A percentile compares a stretch with the other conserved stretches of the same genome.
These are phyloP conservation scores for Eutrema heterophyllum DNA, from an alignment of 345 rosid genomes.

Conservation along the genomic window DNA sequence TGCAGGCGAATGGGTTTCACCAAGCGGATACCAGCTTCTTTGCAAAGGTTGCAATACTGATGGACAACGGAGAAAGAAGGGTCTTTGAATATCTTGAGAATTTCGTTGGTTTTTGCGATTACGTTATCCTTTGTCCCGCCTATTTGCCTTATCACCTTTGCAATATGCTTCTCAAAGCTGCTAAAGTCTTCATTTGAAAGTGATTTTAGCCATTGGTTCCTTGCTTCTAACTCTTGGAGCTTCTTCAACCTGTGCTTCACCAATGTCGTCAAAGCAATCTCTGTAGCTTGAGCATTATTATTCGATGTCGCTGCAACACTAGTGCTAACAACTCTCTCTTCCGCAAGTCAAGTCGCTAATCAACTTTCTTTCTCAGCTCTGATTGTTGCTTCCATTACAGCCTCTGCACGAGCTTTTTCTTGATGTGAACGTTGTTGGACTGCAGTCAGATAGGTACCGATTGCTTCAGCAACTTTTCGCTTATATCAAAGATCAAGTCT, in stretches of 20 bases:
- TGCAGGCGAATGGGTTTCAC: slow-evolving; percentile 63
- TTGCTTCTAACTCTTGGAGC: slow-evolving; percentile 49
- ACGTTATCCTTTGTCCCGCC: slow-evolving; percentile 59
- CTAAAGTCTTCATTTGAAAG: slow-evolving; percentile 60
- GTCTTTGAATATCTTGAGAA: slow-evolving; percentile 55
- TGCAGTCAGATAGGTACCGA: slow-evolving; percentile 74
- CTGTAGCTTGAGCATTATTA: slow-evolving; percentile 42
- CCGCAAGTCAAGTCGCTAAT: no score
- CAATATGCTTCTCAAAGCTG: slow-evolving; percentile 52
- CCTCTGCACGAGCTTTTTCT: slow-evolving; percentile 55
- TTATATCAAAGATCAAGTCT: slow-evolving; percentile 75
- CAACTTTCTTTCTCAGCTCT: no score
- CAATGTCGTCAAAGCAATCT: no score
- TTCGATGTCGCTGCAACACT: slow-evolving; percentile 24
- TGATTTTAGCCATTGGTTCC: slow-evolving; percentile 38
- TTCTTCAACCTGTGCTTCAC: slow-evolving; percentile 49
- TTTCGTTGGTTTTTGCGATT: slow-evolving; percentile 67
- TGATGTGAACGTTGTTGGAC: slow-evolving; percentile 71
- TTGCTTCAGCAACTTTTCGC: slow-evolving; percentile 84
- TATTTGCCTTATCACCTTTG: slow-evolving; percentile 58
- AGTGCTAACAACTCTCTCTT: slow-evolving; percentile 6
- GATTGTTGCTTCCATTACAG: no score
- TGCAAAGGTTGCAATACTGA: slow-evolving; percentile 60
- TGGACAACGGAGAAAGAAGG: slow-evolving; percentile 63
- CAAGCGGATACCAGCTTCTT: slow-evolving; percentile 57